Conservation (phyloP, 768 basidiomycete genomes). For the Hemileccinum rubropunctum region DNA sequence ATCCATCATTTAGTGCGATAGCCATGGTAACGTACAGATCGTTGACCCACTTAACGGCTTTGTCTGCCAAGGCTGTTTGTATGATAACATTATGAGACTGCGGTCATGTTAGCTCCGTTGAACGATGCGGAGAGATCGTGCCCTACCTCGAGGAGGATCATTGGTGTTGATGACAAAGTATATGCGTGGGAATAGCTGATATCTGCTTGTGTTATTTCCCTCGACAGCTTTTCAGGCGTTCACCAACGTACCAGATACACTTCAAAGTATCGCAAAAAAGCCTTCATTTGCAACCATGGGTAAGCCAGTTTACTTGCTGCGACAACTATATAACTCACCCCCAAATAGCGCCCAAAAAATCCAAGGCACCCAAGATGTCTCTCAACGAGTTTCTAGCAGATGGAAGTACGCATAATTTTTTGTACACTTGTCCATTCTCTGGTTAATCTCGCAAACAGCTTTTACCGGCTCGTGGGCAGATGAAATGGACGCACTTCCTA, state of each 20-base stretch:
- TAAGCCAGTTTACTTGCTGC: slow-evolving; percentile 7
- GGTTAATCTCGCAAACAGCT: slow-evolving; percentile 41
- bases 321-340: slow-evolving; percentile 4
- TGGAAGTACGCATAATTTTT: slow-evolving; percentile 51
- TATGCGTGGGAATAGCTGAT: slow-evolving; percentile 29
- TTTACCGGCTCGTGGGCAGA: slow-evolving; percentile 98
- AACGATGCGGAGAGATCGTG: not conserved
- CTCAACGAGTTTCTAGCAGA: slow-evolving; percentile 92
- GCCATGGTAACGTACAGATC: not conserved
- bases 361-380: slow-evolving; percentile 87
- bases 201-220: slow-evolving; percentile 20
- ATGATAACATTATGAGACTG: slow-evolving; percentile 93
- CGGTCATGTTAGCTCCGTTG: slow-evolving; percentile 10
- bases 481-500: slow-evolving; percentile 92
- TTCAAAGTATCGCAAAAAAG: slow-evolving; percentile 13
- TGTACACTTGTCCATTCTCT: slow-evolving; percentile 6
- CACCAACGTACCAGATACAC: slow-evolving; percentile 7
- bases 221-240: slow-evolving; percentile 17
- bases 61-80: slow-evolving; percentile 83
- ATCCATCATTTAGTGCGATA: slow-evolving; percentile 15
- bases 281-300: slow-evolving; percentile 24
- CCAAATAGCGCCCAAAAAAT: slow-evolving; percentile 73
- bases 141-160: slow-evolving; percentile 85
- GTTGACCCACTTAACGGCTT: slow-evolving; percentile 70
- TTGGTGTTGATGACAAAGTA: slow-evolving; percentile 35